Percentiles rank a stretch among this genome's conserved stretches.
Evolutionary conservation across 1,284 basidiomycete species (phyloP).

Genomic region (Ganoderma sinense): DNA sequence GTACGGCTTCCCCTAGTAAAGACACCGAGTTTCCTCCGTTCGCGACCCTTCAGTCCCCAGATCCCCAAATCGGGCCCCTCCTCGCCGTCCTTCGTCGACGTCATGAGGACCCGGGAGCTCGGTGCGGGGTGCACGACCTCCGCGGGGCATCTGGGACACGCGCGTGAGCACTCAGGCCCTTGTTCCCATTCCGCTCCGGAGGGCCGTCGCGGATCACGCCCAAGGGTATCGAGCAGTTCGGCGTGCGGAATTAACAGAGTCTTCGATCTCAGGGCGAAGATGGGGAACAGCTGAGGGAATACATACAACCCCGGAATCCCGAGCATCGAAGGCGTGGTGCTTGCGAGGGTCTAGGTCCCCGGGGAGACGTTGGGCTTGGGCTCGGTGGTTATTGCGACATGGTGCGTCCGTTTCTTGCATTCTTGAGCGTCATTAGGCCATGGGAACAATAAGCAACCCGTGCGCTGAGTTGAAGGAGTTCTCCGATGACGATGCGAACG

Average conservation of each 20-base stretch:
- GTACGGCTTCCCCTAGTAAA: not conserved
- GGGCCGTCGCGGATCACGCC: conserved; percentile 48
- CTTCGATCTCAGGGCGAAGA: conserved; percentile 51
- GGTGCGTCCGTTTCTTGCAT: not conserved
- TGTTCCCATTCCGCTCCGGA: conserved; percentile 48
- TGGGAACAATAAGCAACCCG: conserved; percentile 15
- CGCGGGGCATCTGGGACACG: not conserved
- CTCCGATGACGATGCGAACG: conserved; percentile 39
- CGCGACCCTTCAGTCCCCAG: conserved; percentile 3
- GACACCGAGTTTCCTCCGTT: not conserved
- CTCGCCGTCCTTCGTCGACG: conserved; percentile 47
- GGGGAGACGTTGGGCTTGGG: conserved; percentile 44
- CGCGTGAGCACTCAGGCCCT: conserved; percentile 43
- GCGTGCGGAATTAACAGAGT: conserved; percentile 46
- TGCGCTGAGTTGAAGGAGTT: conserved; percentile 37
- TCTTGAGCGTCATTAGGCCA: conserved; percentile 34
- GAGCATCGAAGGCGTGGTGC: conserved; percentile 41
- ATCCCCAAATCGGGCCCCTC: conserved; percentile 14
- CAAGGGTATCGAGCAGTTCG: conserved; percentile 44
- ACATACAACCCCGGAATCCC: conserved; percentile 42
- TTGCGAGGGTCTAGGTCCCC: conserved; percentile 40
- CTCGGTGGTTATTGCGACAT: conserved; percentile 37
- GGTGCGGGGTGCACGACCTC: conserved; percentile 39
- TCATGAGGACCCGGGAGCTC: conserved; percentile 49
- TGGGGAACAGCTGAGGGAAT: conserved; percentile 45